Evolutionary conservation across 352 stramenopile species (phyloP).

Genomic region (Phytophthora parvispora): DNA sequence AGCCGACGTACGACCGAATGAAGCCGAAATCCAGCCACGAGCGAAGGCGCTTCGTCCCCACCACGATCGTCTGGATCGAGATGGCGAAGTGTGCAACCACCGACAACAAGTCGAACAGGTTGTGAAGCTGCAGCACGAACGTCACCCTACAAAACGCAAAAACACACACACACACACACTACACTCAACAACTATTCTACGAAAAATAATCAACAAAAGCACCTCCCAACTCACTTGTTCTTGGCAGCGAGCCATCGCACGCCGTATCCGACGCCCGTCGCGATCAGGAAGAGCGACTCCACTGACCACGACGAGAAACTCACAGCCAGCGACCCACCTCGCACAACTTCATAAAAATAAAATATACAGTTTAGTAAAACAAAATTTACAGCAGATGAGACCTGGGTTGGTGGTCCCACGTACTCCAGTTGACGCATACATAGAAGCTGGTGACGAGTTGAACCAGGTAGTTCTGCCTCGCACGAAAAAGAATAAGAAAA

Average conservation of each 20-base stretch:
- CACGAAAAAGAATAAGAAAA: not conserved
- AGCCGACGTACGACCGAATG: conserved; percentile 86
- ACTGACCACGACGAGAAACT: conserved; percentile 87
- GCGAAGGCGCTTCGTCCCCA: conserved; percentile 55
- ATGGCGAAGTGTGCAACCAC: conserved; percentile 87
- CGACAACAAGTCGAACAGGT: conserved; percentile 85
- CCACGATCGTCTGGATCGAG: conserved; percentile 75
- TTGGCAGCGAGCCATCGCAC: conserved; percentile 84
- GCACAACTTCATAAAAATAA: conserved; percentile 60
- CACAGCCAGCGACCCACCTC: conserved; percentile 71
- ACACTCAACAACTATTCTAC: too few species aligned
- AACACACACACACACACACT: too few species aligned
- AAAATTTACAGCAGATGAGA: conserved; percentile 16
- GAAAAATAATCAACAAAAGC: not conserved
- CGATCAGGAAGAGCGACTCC: conserved; percentile 82
- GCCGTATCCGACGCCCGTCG: conserved; percentile 74
- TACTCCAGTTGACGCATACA: conserved; percentile 89
- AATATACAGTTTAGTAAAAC: conserved; percentile 7
- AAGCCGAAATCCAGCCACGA: conserved; percentile 93
- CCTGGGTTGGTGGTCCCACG: conserved; percentile 27
- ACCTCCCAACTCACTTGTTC: conserved; percentile 72
- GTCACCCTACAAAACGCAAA: conserved; percentile 45
- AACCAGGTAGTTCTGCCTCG: conserved; percentile 74
- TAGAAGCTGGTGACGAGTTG: conserved; percentile 85
- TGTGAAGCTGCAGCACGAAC: conserved; percentile 73